Evolutionary conservation across 139 green algal genomes (phyloP).

Genomic region (Closterium sp.): DNA sequence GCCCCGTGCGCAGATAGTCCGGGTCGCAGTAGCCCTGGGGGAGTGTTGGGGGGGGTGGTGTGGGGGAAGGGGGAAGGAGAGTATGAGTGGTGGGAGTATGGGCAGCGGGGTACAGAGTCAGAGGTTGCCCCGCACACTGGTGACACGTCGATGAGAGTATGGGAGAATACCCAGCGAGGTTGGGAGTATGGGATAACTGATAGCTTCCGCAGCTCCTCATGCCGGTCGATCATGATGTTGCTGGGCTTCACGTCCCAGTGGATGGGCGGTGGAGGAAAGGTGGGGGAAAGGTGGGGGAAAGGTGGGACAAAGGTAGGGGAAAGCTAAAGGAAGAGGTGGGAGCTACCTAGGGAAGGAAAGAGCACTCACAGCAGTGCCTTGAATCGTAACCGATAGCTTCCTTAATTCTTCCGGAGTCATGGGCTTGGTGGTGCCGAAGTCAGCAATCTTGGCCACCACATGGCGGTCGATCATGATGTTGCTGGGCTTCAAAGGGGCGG

Average conservation of each 20-base stretch:
- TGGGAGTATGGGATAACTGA: no score
- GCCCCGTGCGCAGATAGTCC: no score
- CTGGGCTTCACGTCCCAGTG: slow-evolving; percentile 36
- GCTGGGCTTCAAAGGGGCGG: slow-evolving; percentile 29
- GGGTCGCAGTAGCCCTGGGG: no score
- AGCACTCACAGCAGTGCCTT: slow-evolving; percentile 1
- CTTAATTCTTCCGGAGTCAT: neutral
- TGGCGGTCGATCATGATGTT: slow-evolving; percentile 9
- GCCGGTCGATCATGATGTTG: slow-evolving; percentile 1
- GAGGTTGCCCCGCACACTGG: no score
- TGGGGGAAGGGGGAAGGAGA: neutral
- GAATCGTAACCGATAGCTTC: neutral
- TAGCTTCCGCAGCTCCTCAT: neutral
- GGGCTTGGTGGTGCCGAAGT: slow-evolving; percentile 2
- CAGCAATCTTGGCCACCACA: neutral
- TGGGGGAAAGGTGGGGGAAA: neutral
- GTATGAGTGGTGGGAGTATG: no score
- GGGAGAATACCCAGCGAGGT: no score
- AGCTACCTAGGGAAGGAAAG: no score
- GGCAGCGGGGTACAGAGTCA: no score
- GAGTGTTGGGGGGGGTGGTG: no score
- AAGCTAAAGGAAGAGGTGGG: no score
- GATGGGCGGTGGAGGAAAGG: neutral
- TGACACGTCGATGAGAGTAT: no score
- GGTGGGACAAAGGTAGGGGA: no score